Conservation (phyloP, 495 filamentous ascomycete genomes). For the Penicillium psychrofluorescens region DNA sequence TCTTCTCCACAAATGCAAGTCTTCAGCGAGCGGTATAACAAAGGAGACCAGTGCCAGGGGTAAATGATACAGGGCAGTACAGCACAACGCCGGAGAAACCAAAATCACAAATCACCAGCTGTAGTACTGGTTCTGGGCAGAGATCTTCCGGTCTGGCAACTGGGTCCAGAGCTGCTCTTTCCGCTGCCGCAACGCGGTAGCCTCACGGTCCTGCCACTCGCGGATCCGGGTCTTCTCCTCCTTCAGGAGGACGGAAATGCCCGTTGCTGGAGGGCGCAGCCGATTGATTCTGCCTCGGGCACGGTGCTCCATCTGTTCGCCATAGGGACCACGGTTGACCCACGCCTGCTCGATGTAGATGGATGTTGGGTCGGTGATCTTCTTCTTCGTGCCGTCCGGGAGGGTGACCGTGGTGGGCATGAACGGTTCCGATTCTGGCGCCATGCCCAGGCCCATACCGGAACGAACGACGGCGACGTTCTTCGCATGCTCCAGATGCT, state of each 20-base stretch:
- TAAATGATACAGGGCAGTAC: constrained; percentile 15
- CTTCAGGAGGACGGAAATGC: constrained; percentile 78
- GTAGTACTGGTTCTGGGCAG: constrained; percentile 75
- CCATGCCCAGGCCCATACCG: constrained; percentile 68
- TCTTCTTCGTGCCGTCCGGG: constrained; percentile 43
- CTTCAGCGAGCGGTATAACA: constrained; percentile 8
- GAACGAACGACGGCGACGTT: constrained; percentile 67
- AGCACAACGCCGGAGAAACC: constrained; percentile 16
- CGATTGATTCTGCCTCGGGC: constrained; percentile 59
- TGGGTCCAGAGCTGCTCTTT: constrained; percentile 75
- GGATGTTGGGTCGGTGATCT: constrained; percentile 57
- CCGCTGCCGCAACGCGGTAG: constrained; percentile 59
- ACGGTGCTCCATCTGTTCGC: constrained; percentile 48
- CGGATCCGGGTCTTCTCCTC: constrained; percentile 85
- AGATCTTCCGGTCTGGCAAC: constrained; percentile 59
- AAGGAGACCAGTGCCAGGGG: constrained; percentile 8
- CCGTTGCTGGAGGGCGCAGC: constrained; percentile 61
- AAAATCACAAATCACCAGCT: constrained; percentile 55
- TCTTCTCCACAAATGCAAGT: constrained; percentile 18
- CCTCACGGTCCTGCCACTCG: constrained; percentile 65
- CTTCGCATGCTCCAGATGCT: constrained; percentile 69
- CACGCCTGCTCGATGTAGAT: constrained; percentile 89
- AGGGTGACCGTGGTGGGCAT: constrained; percentile 32
- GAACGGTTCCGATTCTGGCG: constrained; percentile 19
- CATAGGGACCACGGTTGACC: constrained; percentile 71